These are phyloP conservation scores for Skeletonema grethae DNA, from an alignment of 108 stramenopile genomes.

Conservation along the genomic window DNA sequence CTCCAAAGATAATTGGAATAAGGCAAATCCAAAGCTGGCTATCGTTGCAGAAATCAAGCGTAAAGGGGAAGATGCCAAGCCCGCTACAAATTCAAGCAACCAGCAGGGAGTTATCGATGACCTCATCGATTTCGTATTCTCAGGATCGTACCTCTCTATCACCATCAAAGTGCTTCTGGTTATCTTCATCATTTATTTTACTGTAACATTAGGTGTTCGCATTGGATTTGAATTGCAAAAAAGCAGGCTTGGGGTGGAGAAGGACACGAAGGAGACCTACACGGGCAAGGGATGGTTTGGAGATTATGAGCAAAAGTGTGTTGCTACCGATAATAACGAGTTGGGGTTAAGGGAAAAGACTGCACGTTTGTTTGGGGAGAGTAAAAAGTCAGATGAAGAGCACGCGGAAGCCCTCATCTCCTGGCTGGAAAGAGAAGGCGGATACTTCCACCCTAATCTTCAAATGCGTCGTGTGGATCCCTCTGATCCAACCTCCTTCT, in stretches of 20 bases:
- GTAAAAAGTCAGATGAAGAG: not conserved
- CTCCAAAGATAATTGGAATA: not conserved
- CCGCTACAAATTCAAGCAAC: not conserved
- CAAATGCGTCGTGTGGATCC: slow-evolving; percentile 24
- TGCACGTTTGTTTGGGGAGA: not conserved
- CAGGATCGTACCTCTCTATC: not conserved
- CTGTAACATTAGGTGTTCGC: not conserved
- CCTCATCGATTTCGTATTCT: not conserved
- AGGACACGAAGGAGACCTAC: not conserved
- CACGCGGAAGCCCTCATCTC: not conserved
- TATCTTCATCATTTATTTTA: not conserved
- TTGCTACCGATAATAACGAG: not conserved
- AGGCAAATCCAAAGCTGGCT: not conserved
- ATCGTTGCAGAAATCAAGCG: not conserved
- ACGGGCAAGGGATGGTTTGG: not conserved
- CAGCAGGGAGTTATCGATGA: not conserved
- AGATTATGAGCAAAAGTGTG: not conserved
- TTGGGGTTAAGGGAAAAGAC: not conserved
- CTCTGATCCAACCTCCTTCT: slow-evolving; percentile 9
- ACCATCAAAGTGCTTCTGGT: not conserved
- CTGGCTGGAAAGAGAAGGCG: slow-evolving; percentile 9
- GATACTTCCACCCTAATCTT: slow-evolving; percentile 27
- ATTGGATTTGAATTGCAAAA: not conserved
- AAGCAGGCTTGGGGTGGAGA: not conserved
- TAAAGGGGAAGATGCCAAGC: not conserved